Conservation (phyloP, 169 alveolate species). For the Cryptosporidium ubiquitum region DNA sequence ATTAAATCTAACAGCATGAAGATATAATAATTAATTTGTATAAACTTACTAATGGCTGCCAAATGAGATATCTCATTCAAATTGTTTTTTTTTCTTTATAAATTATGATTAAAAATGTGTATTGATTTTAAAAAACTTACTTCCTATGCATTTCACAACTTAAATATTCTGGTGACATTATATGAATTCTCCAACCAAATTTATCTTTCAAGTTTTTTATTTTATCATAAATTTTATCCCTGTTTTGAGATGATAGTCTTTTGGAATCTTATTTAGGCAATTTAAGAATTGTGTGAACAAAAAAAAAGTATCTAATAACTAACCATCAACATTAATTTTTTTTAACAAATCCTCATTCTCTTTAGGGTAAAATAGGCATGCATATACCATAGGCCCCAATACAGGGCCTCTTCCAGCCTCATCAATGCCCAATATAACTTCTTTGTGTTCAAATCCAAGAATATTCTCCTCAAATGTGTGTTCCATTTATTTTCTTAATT, state of each 20-base stretch:
- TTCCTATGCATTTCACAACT: conserved; percentile 87
- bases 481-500: not conserved
- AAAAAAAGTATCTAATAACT: not conserved
- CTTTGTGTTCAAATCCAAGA: conserved; percentile 26
- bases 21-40: not conserved
- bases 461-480: conserved; percentile 41
- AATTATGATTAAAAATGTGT: not conserved
- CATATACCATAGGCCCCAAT: conserved; percentile 98
- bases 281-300: not conserved
- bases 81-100: conserved; percentile 84
- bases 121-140: conserved; percentile 70
- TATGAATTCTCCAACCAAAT: conserved; percentile 83
- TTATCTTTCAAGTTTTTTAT: conserved; percentile 77
- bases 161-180: conserved; percentile 85
- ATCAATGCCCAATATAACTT: conserved; percentile 93
- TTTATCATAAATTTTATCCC: conserved; percentile 85
- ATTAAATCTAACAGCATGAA: conserved; percentile 75
- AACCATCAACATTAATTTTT: conserved; percentile 86
- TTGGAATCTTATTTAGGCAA: conserved; percentile 83
- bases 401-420: conserved; percentile 99
- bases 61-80: conserved; percentile 91
- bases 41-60: conserved; percentile 83
- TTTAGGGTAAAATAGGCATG: conserved; percentile 92
- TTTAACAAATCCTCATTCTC: conserved; percentile 81
- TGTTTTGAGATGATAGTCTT: conserved; percentile 84